Percentiles rank a stretch among this genome's conserved stretches.
phyloP scores from a whole-genome alignment of 1,284 basidiomycete genomes.

The Sporisorium graminicola region DNA sequence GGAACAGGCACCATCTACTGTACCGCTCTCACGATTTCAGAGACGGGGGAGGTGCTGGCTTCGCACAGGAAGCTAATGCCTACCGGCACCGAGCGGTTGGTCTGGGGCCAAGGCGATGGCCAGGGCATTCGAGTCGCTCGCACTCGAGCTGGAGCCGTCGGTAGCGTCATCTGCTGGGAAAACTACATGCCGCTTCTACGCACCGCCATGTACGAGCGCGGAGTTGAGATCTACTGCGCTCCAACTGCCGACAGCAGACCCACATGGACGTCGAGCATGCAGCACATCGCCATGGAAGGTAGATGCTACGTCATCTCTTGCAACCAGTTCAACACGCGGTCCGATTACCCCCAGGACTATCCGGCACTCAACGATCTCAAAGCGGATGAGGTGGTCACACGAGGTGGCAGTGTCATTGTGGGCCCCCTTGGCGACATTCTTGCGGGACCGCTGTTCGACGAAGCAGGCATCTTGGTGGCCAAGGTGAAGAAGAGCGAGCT shows the following conservation, averaged over 20 bases:
- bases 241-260: constrained; percentile 79
- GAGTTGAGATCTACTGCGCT: constrained; percentile 78
- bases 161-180: constrained; percentile 50
- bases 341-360: constrained; percentile 76
- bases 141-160: constrained; percentile 62
- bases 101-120: constrained; percentile 76
- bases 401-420: constrained; percentile 79
- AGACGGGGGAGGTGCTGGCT: constrained; percentile 74
- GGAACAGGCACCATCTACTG: constrained; percentile 78
- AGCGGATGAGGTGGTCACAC: constrained; percentile 75
- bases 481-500: constrained; percentile 77
- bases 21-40: constrained; percentile 78
- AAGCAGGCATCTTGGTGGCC: constrained; percentile 76
- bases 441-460: constrained; percentile 77
- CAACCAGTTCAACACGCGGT: constrained; percentile 72
- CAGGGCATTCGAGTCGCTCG: constrained; percentile 63
- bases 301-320: constrained; percentile 80
- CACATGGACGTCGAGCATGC: constrained; percentile 78
- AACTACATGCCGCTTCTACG: constrained; percentile 80
- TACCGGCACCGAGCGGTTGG: constrained; percentile 77
- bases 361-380: constrained; percentile 61
- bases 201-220: constrained; percentile 75
- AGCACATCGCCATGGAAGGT: constrained; percentile 81
- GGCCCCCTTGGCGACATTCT: constrained; percentile 78
- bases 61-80: constrained; percentile 82